Evolutionary conservation across 2,329 filamentous ascomycete species (phyloP), one percentile per base, ranked within the genome.

Genomic region (Neofusicoccum sp.): DNA sequence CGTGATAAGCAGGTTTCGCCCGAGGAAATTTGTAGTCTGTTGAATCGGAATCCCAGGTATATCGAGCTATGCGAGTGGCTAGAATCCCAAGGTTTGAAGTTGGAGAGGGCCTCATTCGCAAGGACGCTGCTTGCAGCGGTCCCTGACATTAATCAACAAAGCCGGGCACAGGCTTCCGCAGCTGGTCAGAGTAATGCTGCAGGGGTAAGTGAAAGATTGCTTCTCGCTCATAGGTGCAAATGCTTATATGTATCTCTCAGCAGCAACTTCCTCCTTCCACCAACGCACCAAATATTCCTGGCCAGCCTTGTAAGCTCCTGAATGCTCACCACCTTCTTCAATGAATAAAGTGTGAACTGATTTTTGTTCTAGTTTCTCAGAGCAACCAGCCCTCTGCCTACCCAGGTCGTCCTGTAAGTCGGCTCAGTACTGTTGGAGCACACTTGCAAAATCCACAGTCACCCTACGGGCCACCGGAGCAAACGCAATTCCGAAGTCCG

Each of bases 31-130:
- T 70, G 80, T 28, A 70, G 69, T 1, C 76, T 86, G 41, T 74
- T 87, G 7, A 76, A 85, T 56, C 69, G 73, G 6, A 85, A 86
- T 66, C 84, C 84, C 2, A 83, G 79, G 2, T 87, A 87, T 65
- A 79, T 81, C 64, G 78, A 83, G 56, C 71, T 87, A 2, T 87
- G 85, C 67, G 79, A 83, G 64, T 75, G 77, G 49, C 71, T 87
- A 4, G 85, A 87, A 65, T 69, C 67, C 1, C 77, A 77, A 67
- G 82, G 81, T 0, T 73, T 85, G 14, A 75, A 71, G 36, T 75
- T 87, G 37, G 81, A 86, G 65, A 77, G 84, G 61, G 79, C 82
- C 5, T 73, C 77, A 0, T 83, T 87, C 67, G 85, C 85, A 9
- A 78, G 81, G 65, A 79, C 78, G 65, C 70, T 87, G 14, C 75